phyloP scores from a whole-genome alignment of 495 filamentous ascomycete genomes.

The Cladorrhinum samala region DNA sequence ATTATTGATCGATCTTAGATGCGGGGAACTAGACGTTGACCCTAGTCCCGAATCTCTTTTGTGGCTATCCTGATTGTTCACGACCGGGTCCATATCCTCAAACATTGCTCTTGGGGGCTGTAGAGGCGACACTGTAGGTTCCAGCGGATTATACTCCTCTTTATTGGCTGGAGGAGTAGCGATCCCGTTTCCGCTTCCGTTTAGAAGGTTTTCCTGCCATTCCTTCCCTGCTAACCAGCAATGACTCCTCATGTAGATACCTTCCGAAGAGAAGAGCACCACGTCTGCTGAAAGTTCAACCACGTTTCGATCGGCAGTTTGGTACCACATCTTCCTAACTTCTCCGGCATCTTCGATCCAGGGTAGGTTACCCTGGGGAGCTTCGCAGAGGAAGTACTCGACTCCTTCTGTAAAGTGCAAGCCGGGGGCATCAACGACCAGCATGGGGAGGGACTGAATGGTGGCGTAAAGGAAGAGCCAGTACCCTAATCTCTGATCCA shows the following conservation, averaged over 20 bases:
- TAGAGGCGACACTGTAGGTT: background rate
- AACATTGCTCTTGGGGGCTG: slow-evolving; percentile 15
- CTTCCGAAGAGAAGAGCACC: slow-evolving; percentile 83
- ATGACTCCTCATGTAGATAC: slow-evolving; percentile 82
- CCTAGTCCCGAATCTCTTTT: background rate
- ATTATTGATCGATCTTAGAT: slow-evolving; percentile 23
- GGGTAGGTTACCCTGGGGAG: slow-evolving; percentile 71
- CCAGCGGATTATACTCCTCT: no score
- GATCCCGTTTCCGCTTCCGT: background rate
- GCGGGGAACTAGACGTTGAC: slow-evolving; percentile 25
- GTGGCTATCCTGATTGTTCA: background rate
- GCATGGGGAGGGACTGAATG: slow-evolving; percentile 81
- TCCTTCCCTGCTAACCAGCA: slow-evolving; percentile 82
- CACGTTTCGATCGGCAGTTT: slow-evolving; percentile 62
- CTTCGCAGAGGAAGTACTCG: slow-evolving; percentile 95
- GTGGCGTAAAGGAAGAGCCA: slow-evolving; percentile 96
- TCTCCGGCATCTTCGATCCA: slow-evolving; percentile 73
- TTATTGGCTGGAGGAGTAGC: background rate
- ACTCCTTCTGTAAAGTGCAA: slow-evolving; percentile 71
- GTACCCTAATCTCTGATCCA: slow-evolving; percentile 72
- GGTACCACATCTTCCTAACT: slow-evolving; percentile 69
- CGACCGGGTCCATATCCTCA: slow-evolving; percentile 24
- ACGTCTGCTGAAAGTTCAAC: slow-evolving; percentile 76
- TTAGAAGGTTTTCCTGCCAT: slow-evolving; percentile 44
- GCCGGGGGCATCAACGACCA: slow-evolving; percentile 81